A percentile compares a stretch with the other conserved stretches of the same genome.
These are phyloP conservation scores for Hibiscus mutabilis DNA, from an alignment of 345 rosid genomes.

Conservation along the genomic window DNA sequence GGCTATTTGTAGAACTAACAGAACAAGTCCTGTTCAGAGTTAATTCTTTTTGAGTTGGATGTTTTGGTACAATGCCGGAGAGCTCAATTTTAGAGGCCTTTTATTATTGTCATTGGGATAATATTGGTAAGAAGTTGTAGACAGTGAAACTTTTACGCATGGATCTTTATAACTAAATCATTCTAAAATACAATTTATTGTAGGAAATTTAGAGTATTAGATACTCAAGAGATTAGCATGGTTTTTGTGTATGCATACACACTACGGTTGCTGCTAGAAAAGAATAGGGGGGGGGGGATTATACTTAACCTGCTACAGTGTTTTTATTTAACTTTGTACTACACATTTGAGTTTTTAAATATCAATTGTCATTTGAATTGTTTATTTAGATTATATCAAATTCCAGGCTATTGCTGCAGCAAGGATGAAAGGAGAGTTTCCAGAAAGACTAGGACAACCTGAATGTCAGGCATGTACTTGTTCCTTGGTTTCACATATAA, in stretches of 20 bases:
- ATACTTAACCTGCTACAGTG: constrained; percentile 1
- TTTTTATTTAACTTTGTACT: constrained; percentile 2
- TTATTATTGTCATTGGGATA: not conserved
- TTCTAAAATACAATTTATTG: not conserved
- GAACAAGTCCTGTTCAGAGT: constrained; percentile 5
- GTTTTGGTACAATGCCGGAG: not conserved
- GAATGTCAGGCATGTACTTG: constrained; percentile 81
- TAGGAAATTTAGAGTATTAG: constrained; percentile 2
- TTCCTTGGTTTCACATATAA: constrained; percentile 1
- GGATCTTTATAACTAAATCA: not conserved
- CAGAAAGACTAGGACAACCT: constrained; percentile 91
- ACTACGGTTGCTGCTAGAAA: not conserved
- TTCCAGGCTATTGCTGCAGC: constrained; percentile 89
- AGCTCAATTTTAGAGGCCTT: not conserved
- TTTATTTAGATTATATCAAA: constrained; percentile 18
- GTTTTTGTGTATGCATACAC: not conserved
- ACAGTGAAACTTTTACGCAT: not conserved
- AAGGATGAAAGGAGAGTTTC: constrained; percentile 90
- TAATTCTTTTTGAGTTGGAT: not conserved
- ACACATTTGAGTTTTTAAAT: not conserved
- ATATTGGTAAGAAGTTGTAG: constrained; percentile 4
- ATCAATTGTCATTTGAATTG: constrained; percentile 8
- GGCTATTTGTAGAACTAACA: not conserved
- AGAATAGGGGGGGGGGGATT: too few species aligned
- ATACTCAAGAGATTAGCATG: not conserved